Conservation (phyloP, 257 asterid species). For the Ophiorrhiza pumila region DNA sequence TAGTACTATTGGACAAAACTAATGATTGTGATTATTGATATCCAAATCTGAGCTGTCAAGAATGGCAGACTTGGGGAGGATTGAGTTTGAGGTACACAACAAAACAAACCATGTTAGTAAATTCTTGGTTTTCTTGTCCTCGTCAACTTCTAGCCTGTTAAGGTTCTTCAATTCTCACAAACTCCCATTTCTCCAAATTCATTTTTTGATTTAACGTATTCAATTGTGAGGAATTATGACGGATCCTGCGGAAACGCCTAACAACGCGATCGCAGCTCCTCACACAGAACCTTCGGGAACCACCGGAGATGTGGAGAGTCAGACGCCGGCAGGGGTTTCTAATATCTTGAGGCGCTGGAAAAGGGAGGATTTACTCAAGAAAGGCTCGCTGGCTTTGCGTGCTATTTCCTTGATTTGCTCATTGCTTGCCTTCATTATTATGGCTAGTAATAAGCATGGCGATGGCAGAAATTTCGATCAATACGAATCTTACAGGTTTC, state of each 20-base stretch:
- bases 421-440: slow-evolving; percentile 58
- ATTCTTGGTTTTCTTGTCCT: too few relatives aligned
- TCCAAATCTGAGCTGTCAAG: too few relatives aligned
- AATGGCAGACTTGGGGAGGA: too few relatives aligned
- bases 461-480: slow-evolving; percentile 57
- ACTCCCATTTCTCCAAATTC: too few relatives aligned
- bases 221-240: slow-evolving; percentile 41
- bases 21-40: too few relatives aligned
- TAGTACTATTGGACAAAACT: too few relatives aligned
- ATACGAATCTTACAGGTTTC: slow-evolving; percentile 81
- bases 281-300: slow-evolving; percentile 25
- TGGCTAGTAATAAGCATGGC: slow-evolving; percentile 70
- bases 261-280: slow-evolving; percentile 11
- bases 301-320: slow-evolving; percentile 38
- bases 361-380: slow-evolving; percentile 52
- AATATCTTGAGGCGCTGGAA: slow-evolving; percentile 44
- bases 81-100: too few relatives aligned
- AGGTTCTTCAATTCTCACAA: too few relatives aligned
- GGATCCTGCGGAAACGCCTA: slow-evolving; percentile 24
- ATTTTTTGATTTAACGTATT: too few relatives aligned
- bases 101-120: too few relatives aligned
- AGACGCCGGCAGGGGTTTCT: slow-evolving; percentile 26
- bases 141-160: too few relatives aligned
- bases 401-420: slow-evolving; percentile 51
- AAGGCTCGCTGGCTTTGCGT: slow-evolving; percentile 40